phyloP scores from a whole-genome alignment of 2,329 filamentous ascomycete genomes.

The Aspergillus quadricinctus region DNA sequence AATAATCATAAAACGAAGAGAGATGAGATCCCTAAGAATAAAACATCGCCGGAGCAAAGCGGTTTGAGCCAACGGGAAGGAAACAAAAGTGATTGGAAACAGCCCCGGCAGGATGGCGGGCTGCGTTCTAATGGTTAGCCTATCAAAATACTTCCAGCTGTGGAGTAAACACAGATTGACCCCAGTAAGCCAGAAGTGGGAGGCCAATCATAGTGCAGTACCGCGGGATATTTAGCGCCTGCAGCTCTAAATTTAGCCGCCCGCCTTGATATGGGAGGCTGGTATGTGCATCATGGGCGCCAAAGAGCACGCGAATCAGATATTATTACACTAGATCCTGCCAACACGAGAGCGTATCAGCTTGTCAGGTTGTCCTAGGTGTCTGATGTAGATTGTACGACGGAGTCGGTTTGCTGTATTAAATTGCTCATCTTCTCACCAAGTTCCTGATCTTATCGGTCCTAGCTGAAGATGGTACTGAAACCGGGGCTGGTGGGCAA shows the following conservation, averaged over 20 bases:
- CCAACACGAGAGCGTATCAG: constrained; percentile 12
- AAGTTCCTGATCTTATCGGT: neutral
- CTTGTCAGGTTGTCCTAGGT: constrained; percentile 1
- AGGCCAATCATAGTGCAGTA: constrained; percentile 17
- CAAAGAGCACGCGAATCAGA: constrained; percentile 30
- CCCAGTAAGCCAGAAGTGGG: constrained; percentile 10
- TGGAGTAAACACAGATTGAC: constrained; percentile 5
- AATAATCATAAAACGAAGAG: constrained; percentile 6
- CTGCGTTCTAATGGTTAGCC: constrained; percentile 15
- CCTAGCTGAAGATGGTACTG: neutral
- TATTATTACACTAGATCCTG: constrained; percentile 12
- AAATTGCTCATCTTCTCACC: too few relatives aligned
- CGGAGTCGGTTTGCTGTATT: neutral
- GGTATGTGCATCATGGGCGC: constrained; percentile 29
- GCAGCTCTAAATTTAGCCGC: constrained; percentile 39
- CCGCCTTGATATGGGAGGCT: constrained; percentile 19
- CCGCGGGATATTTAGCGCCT: constrained; percentile 13
- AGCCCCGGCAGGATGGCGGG: constrained; percentile 3
- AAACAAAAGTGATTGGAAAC: constrained; percentile 14
- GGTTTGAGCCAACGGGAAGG: constrained; percentile 14
- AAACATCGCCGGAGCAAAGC: constrained; percentile 8
- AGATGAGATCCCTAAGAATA: constrained; percentile 6
- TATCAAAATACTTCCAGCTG: constrained; percentile 5
- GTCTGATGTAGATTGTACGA: neutral
- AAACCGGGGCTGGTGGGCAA: neutral